These are phyloP conservation scores for Immersiella caudata DNA, from an alignment of 495 filamentous ascomycete species.

Conservation along the genomic window DNA sequence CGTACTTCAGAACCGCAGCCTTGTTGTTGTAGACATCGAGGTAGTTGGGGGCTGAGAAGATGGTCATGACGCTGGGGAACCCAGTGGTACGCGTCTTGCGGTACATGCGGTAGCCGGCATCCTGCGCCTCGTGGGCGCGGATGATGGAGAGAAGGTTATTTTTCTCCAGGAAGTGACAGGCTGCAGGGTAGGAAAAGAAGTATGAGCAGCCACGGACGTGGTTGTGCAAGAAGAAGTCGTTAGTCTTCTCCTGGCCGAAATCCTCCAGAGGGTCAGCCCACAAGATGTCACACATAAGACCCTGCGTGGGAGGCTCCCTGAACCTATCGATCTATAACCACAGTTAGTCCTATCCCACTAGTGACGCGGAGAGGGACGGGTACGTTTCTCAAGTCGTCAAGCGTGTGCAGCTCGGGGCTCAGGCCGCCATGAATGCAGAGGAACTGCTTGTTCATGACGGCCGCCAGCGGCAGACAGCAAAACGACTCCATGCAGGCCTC, in stretches of 20 bases:
- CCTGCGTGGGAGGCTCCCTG: slow-evolving; percentile 94
- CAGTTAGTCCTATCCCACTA: slow-evolving; percentile 11
- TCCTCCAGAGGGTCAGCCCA: slow-evolving; percentile 99
- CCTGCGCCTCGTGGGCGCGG: slow-evolving; percentile 97
- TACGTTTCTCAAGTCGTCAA: slow-evolving; percentile 89
- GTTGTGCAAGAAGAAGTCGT: slow-evolving; percentile 96
- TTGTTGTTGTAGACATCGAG: slow-evolving; percentile 99
- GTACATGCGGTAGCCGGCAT: slow-evolving; percentile 99
- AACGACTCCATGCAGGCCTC: slow-evolving; percentile 99
- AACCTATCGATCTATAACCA: slow-evolving; percentile 86
- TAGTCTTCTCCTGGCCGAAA: slow-evolving; percentile 97
- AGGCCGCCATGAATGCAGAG: slow-evolving; percentile 97
- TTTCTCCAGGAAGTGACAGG: slow-evolving; percentile 96
- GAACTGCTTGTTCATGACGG: slow-evolving; percentile 99
- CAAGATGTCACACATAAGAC: slow-evolving; percentile 97
- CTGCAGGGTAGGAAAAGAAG: slow-evolving; percentile 99
- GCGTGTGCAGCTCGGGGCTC: slow-evolving; percentile 91
- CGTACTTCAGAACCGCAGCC: slow-evolving; percentile 96
- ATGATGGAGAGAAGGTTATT: slow-evolving; percentile 98
- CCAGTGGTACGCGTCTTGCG: slow-evolving; percentile 96
- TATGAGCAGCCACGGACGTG: slow-evolving; percentile 98
- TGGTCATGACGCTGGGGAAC: slow-evolving; percentile 99
- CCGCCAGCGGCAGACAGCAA: slow-evolving; percentile 89
- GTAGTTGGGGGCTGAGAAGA: slow-evolving; percentile 98
- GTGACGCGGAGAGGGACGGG: slow-evolving; percentile 34